Evolutionary conservation across 2,329 filamentous ascomycete genomes (phyloP), one percentile per base, ranked within the genome.

Genomic region (Exophiala sideris): DNA sequence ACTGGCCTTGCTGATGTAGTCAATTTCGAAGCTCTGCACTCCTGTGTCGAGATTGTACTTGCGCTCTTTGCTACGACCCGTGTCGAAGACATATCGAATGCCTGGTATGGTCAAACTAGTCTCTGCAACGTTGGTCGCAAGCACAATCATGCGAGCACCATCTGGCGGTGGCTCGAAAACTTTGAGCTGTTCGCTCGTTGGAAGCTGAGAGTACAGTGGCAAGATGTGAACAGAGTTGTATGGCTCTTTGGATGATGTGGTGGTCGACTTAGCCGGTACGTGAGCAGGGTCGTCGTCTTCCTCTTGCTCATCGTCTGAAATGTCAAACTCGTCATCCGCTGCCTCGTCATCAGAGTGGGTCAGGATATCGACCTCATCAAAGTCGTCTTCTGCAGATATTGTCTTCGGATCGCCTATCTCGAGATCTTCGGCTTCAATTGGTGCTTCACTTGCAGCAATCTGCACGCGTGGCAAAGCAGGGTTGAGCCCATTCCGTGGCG

Each of bases 1-100:
- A 68, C 90, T 95, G 24, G 94, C 94, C 74, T 99, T 97, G 75
- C 91, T 96, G 68, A 97, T 95, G 90, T 92, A 99, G 38, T 88
- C 87, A 49, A 99, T 83, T 64, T 96, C 88, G 68, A 96, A 99
- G 66, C 88, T 96, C 69, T 99, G 94, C 0, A 99, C 92, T 3
- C 92, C 92, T 7, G 88, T 96, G 9, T 83, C 75, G n/a, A 83
- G 80, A 67, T 97, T 89, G 65, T 94, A 97, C 54, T 86, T 88
- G 59, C 92, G 87, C 70, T 96, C 91, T 70, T 99, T 99, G 34
- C 89, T 87, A 46, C 95, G 81, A 33, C 94, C 94, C 61, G 89
- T 91, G 70, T 97, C 92, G 59, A 99, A 96, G 7, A 99, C 94
- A 67, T 96, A 99, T 56, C 89, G 84, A 57, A 95, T 91, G 1